Evolutionary conservation across 495 filamentous ascomycete species (phyloP), one percentile per base, ranked within the genome.

Genomic region (Aspergillus cristatus): DNA sequence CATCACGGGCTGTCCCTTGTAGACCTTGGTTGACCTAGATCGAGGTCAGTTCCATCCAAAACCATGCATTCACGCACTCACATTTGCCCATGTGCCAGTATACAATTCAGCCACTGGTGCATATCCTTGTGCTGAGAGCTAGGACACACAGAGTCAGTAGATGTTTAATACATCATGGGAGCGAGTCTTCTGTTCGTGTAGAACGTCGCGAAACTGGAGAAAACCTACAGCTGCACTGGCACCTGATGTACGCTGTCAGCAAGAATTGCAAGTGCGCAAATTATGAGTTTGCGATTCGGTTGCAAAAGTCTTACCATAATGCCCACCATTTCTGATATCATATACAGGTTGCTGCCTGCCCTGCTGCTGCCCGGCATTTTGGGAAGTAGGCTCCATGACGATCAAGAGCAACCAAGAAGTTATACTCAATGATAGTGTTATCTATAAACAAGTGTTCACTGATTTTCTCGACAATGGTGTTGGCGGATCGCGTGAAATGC

Each of bases 11-110:
- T 31, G 81, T 81, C 38, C 89, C 91, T 45, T 80, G 82, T 29
- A 98, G 78, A 33, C 91, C 91, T 75, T 98, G 91, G 53, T 91
- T 94, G 41, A 94, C 87, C 85, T 91, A 40, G 34, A 35, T 51
- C 18, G 50, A 33, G 14, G 41, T 58, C 32, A 50, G 37, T 35
- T 30, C 37, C 16, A 42, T 41, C 33, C 14, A 35, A 22, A 34
- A 48, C 33, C 34, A 25, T 35, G 38, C 32, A 34, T 25, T 31
- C 15, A 31, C 7, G 35, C 34, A 52, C 68, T 57, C 68, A 94
- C 88, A 70, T 98, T 98, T 54, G 86, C 81, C 88, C 93, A 98
- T 37, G 86, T 80, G 6, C 89, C 90, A 4, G 82, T 85, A 60
- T 95, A 97, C 44, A 94, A 71, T 48, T 94, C 86, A 28, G 87